Base-by-base conservation (phyloP, 2,329 filamentous ascomycete genomes). In the Penicillium sp. region DNA sequence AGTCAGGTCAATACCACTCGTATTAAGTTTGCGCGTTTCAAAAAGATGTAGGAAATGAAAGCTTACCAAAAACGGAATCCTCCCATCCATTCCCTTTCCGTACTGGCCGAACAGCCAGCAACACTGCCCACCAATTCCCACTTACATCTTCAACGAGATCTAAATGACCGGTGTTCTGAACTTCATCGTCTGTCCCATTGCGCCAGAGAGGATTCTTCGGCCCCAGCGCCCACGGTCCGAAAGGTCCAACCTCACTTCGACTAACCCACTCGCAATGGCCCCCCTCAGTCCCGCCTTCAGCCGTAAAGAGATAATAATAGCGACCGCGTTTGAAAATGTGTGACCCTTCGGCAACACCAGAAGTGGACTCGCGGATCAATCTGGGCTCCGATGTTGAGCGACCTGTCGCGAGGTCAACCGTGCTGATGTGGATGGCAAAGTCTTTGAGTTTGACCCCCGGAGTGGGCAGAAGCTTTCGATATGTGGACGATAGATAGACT, bases 141-240 rank as follows among this genome's bases (percentile, higher is more conserved):
- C 65, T 38, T 0, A 51, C 61, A 36, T 74, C 74, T 49, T 75
- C 70, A 5, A 78, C 71, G 2, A 78, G 53, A 53, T 78, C 75
- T 3, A 69, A 70, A 58, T 78, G 76, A 0, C 76, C 76, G 0
- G 74, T 76, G 43, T 75, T 69, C 55, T 78, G 72, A 9, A 81
- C 68, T 46, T 74, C 73, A 38, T 77, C 74, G 4, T 72, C 63
- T 0, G 69, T 62, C 0, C 73, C 73, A 46, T 77, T 77, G 3
- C 68, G 78, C 39, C 84, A 66, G 37, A 85, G 72, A 39, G 81
- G 72, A 46, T 81, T 79, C 40, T 77, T 66, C 0, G 81, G 80
- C 34, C 82, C 80, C 1, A 74, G 63, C 55, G 83, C 78, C 64
- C 84, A 86, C 0, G 82, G 82, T 0, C 83, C 83, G 70, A 79